phyloP scores from a whole-genome alignment of 208 protist genomes.

The Kentomonas sorsogonicus region DNA sequence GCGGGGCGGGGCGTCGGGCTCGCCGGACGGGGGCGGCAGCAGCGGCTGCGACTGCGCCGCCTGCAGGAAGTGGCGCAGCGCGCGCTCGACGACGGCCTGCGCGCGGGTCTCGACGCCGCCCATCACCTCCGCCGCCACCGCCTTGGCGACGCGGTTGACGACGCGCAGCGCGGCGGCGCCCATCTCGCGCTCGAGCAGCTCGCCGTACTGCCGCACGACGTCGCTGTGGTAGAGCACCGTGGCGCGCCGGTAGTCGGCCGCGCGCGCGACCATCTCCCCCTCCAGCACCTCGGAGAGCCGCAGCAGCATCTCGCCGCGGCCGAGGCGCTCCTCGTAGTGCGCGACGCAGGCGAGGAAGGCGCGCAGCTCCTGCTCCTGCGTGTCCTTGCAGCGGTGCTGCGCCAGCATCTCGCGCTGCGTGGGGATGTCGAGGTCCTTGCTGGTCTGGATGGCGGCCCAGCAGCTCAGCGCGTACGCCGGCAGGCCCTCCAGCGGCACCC shows the following conservation, averaged over 20 bases:
- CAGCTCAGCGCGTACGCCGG: conserved; percentile 79
- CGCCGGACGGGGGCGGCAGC: neutral
- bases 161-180: conserved; percentile 39
- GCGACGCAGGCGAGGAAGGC: conserved; percentile 47
- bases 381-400: conserved; percentile 91
- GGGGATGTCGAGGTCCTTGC: conserved; percentile 96
- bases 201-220: conserved; percentile 30
- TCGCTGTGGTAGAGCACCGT: conserved; percentile 62
- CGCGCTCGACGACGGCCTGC: conserved; percentile 45
- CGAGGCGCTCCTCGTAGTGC: conserved; percentile 44
- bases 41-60: conserved; percentile 53
- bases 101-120: conserved; percentile 36
- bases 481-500: conserved; percentile 82
- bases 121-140: conserved; percentile 47
- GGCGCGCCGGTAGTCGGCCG: conserved; percentile 40
- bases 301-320: conserved; percentile 55
- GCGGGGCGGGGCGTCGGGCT: conserved; percentile 12
- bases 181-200: conserved; percentile 54
- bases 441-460: conserved; percentile 91
- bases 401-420: conserved; percentile 96
- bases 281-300: conserved; percentile 54
- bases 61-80: conserved; percentile 39
- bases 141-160: conserved; percentile 44
- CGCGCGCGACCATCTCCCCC: conserved; percentile 32
- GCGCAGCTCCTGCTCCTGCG: conserved; percentile 42